Conservation (phyloP, 805 yeast genomes). For the Helenozyma rhizophorensis region DNA sequence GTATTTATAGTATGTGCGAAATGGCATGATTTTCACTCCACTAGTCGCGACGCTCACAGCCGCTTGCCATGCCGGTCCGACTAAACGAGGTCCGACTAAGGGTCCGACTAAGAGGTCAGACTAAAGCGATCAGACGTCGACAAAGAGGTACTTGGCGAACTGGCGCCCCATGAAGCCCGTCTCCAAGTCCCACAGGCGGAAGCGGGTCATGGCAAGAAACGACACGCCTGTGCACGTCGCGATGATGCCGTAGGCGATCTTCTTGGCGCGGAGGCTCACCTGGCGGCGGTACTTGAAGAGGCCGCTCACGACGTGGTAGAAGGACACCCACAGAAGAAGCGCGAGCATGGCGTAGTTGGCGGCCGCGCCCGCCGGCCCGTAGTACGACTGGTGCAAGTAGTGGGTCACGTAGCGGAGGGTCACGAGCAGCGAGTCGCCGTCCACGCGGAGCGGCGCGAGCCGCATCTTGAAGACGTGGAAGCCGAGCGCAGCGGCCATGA, state of each 20-base stretch:
- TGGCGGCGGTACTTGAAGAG: slow-evolving; percentile 42
- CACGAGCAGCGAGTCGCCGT: slow-evolving; percentile 62
- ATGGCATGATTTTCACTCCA: too few species aligned
- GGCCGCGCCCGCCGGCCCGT: slow-evolving; percentile 10
- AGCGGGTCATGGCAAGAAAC: slow-evolving; percentile 28
- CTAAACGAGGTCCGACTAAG: too few species aligned
- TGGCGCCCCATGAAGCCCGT: slow-evolving; percentile 26
- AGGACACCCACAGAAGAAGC: slow-evolving; percentile 17
- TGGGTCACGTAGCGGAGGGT: slow-evolving; percentile 47
- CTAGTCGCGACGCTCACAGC: too few species aligned
- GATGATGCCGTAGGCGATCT: slow-evolving; percentile 41
- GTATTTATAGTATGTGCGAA: too few species aligned
- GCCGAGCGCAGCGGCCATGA: slow-evolving; percentile 40
- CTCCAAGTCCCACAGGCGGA: slow-evolving; percentile 20
- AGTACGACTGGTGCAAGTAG: slow-evolving; percentile 10
- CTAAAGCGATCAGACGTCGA: too few species aligned
- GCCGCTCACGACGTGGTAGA: slow-evolving; percentile 58
- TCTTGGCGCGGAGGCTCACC: slow-evolving; percentile 37
- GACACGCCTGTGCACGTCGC: slow-evolving; percentile 33
- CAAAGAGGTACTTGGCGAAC: slow-evolving; percentile 24
- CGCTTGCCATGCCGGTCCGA: too few species aligned
- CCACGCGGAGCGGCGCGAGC: slow-evolving; percentile 46
- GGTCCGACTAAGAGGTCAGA: too few species aligned
- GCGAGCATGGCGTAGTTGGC: slow-evolving; percentile 13
- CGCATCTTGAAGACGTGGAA: slow-evolving; percentile 49